Evolutionary conservation across 2,329 filamentous ascomycete species (phyloP), one percentile per base, ranked within the genome.

Genomic region (Pyrenophora teres): DNA sequence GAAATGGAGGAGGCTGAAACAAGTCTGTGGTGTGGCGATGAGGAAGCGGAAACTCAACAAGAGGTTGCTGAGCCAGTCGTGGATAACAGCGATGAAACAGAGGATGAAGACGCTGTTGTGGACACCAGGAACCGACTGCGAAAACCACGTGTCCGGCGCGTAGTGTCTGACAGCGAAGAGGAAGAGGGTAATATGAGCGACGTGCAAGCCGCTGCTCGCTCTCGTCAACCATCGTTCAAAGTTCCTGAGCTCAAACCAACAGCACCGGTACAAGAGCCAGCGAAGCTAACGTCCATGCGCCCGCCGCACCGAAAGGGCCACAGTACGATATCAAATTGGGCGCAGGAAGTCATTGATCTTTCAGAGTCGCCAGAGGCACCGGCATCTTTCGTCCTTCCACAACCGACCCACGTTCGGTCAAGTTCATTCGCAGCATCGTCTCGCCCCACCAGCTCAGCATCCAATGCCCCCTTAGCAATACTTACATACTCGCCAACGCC

Each of bases 401-500:
- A 57, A 42, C 57, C 57, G 32, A 55, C 56, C 18, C 59, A 60
- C 19, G 52, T 54, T 40, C 62, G 61, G 21, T 60, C 63, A 33
- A 54, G 57, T 7, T 67, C 63, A n/a, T 64, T 67, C 12, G 62
- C 55, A 39, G 54, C 65, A 6, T 59, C 58, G 1, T 69, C 69
- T 4, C 65, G 69, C 13, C 65, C 71, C 12, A 57, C 60, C 15
- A 73, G 63, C 38, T 71, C 70, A 2, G 60, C 54, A 1, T 71
- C 67, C 2, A 56, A 60, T 19, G 63, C 62, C 41, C 45, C 48
- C 10, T 51, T 59, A 25, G 67, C 70, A 10, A 53, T 74, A 6
- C 60, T 74, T n/a, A 59, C 62, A 30, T 74, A 67, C 40, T 71
- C 68, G 16, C 70, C 71, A 10, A 71, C 69, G 9, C 69, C 68